These are phyloP conservation scores for Pseudocercospora cruenta DNA, from an alignment of 2,329 filamentous ascomycete genomes.

Conservation along the genomic window DNA sequence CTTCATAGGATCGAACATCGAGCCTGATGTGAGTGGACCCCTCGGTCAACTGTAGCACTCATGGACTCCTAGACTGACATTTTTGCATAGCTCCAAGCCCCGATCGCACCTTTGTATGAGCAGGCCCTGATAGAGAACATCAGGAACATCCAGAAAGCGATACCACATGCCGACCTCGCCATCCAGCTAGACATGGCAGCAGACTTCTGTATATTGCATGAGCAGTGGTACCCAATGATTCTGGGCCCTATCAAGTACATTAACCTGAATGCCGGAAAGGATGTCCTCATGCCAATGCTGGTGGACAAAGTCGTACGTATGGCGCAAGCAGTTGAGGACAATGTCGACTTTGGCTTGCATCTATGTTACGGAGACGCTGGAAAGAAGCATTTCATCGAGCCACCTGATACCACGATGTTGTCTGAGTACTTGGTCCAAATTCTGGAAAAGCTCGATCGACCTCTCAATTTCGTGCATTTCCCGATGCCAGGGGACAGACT, in stretches of 20 bases:
- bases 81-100: background rate
- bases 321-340: constrained; percentile 37
- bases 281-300: constrained; percentile 38
- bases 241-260: constrained; percentile 30
- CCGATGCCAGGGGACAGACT: constrained; percentile 45
- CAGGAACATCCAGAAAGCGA: constrained; percentile 20
- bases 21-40: constrained; percentile 2
- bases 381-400: constrained; percentile 50
- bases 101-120: background rate
- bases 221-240: background rate
- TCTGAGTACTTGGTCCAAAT: constrained; percentile 43
- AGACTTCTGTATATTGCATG: background rate
- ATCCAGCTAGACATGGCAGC: constrained; percentile 33
- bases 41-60: too few species aligned
- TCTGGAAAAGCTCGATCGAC: constrained; percentile 30
- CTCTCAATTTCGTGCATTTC: constrained; percentile 48
- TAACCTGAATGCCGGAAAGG: constrained; percentile 34
- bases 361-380: constrained; percentile 53
- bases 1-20: background rate
- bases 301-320: constrained; percentile 30
- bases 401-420: constrained; percentile 35
- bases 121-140: background rate
- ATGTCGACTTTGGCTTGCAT: constrained; percentile 50
- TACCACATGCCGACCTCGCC: constrained; percentile 39
- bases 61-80: background rate